Conservation (phyloP, 1,139 yeast species). For the Protomyces inundatus region DNA sequence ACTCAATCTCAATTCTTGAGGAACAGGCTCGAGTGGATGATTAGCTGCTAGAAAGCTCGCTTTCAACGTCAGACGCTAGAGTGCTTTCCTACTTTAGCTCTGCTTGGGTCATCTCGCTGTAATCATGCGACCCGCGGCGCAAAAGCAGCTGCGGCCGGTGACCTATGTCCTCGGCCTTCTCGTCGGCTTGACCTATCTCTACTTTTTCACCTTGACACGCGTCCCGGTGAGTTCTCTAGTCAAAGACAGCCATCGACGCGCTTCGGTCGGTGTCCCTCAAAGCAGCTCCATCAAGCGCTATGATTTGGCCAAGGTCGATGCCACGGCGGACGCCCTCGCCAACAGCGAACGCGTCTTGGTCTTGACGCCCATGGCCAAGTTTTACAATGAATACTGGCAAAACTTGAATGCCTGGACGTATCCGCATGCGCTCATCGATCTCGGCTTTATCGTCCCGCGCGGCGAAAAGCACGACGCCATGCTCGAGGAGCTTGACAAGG, state of each 20-base stretch:
- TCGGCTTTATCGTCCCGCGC: slow-evolving; percentile 88
- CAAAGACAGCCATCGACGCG: not conserved
- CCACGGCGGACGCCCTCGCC: slow-evolving; percentile 18
- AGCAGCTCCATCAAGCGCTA: slow-evolving; percentile 19
- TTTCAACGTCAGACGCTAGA: too few relatives aligned
- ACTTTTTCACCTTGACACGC: slow-evolving; percentile 21
- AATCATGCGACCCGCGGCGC: not conserved
- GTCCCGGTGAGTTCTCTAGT: not conserved
- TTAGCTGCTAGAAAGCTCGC: too few relatives aligned
- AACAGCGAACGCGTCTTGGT: slow-evolving; percentile 78
- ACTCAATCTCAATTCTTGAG: too few relatives aligned
- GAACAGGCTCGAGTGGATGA: too few relatives aligned
- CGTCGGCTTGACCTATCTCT: slow-evolving; percentile 7
- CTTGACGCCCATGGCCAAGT: slow-evolving; percentile 82
- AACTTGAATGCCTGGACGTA: slow-evolving; percentile 68
- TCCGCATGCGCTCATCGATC: slow-evolving; percentile 76
- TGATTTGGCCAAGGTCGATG: slow-evolving; percentile 12
- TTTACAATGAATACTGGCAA: slow-evolving; percentile 80
- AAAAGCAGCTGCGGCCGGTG: slow-evolving; percentile 14
- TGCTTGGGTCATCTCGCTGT: not conserved
- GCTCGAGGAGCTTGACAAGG: slow-evolving; percentile 61
- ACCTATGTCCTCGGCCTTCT: slow-evolving; percentile 4
- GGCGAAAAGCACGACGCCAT: slow-evolving; percentile 74
- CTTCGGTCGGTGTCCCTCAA: slow-evolving; percentile 13
- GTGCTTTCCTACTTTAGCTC: too few relatives aligned